Percentiles rank a stretch among this genome's conserved stretches.
phyloP scores from a whole-genome alignment of 179 eudicot species.

The Gypsophila paniculata region DNA sequence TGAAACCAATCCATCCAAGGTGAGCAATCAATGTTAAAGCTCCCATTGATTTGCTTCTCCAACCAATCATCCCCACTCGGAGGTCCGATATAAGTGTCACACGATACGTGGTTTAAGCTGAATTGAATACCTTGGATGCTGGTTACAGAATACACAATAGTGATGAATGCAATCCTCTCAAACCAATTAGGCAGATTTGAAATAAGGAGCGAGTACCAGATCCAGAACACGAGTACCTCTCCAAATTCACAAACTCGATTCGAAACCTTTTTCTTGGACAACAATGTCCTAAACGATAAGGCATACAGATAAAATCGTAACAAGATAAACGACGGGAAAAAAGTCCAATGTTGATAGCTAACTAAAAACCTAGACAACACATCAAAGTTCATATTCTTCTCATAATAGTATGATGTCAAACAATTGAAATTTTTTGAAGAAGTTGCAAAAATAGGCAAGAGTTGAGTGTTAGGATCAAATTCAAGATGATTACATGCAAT shows the following conservation, averaged over 20 bases:
- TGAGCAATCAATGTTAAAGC: conserved; percentile 40
- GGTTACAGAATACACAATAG: conserved; percentile 33
- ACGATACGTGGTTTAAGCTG: conserved; percentile 50
- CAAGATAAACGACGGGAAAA: background rate
- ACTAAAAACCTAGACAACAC: background rate
- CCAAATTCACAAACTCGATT: background rate
- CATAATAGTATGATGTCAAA: background rate
- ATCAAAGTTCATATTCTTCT: background rate
- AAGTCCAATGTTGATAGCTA: background rate
- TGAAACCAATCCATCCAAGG: conserved; percentile 76
- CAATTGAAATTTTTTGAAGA: background rate
- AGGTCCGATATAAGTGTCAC: conserved; percentile 36
- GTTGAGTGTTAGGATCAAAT: background rate
- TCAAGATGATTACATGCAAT: background rate
- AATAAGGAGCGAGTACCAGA: background rate
- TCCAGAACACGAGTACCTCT: background rate
- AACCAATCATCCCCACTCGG: conserved; percentile 51
- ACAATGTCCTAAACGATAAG: background rate
- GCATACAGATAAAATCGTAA: background rate
- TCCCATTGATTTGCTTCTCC: conserved; percentile 50
- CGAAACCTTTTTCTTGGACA: background rate
- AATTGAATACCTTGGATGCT: conserved; percentile 58
- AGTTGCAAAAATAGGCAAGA: background rate
- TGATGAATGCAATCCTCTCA: conserved; percentile 21
- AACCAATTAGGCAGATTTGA: background rate